Evolutionary conservation across 2,329 filamentous ascomycete genomes (phyloP).

Genomic region (Diaporthe australafricana): DNA sequence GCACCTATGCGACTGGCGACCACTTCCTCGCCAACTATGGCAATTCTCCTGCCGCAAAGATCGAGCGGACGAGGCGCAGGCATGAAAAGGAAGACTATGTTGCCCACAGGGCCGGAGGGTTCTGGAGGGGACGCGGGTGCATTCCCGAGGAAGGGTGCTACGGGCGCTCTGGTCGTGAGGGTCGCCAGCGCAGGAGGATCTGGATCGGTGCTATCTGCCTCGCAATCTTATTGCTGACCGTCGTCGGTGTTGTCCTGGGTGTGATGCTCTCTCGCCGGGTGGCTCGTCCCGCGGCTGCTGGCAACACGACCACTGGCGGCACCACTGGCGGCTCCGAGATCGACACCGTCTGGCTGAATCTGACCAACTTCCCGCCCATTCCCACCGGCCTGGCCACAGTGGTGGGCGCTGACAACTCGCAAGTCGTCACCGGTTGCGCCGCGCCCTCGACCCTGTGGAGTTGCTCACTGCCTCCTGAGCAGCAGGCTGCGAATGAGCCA

Average conservation of each 20-base stretch:
- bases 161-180: constrained; percentile 72
- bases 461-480: constrained; percentile 83
- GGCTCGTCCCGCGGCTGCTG: background rate
- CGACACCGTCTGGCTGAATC: constrained; percentile 76
- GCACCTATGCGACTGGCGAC: constrained; percentile 58
- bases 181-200: constrained; percentile 70
- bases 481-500: constrained; percentile 72
- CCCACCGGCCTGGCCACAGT: constrained; percentile 86
- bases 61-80: constrained; percentile 64
- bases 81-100: constrained; percentile 75
- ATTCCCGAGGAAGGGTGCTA: constrained; percentile 74
- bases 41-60: constrained; percentile 52
- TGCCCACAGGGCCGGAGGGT: constrained; percentile 67
- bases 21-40: constrained; percentile 56
- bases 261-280: constrained; percentile 46
- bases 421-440: constrained; percentile 76
- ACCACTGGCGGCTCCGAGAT: constrained; percentile 19
- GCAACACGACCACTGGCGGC: constrained; percentile 5
- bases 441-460: constrained; percentile 83
- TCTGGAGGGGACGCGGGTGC: constrained; percentile 75
- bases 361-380: constrained; percentile 88
- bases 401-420: constrained; percentile 75
- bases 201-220: constrained; percentile 64
- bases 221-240: constrained; percentile 64
- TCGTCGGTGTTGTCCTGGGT: constrained; percentile 68